phyloP scores from a whole-genome alignment of 768 basidiomycete genomes.

The Tricholoma terreum region DNA sequence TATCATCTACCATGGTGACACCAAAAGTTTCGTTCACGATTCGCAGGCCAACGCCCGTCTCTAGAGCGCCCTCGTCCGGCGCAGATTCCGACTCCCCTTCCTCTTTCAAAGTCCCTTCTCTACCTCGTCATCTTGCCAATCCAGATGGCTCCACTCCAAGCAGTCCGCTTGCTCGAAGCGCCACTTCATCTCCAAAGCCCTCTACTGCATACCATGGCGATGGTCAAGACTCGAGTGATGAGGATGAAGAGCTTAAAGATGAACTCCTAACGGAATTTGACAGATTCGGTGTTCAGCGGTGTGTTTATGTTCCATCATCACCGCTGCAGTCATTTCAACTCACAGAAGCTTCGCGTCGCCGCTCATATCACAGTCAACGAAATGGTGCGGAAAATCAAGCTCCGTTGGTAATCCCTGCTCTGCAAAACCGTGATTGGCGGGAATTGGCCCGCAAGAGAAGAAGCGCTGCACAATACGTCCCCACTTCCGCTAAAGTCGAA shows the following conservation, averaged over 20 bases:
- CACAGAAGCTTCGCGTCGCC: slow-evolving; percentile 50
- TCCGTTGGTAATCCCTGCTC: slow-evolving; percentile 82
- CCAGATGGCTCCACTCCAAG: slow-evolving; percentile 40
- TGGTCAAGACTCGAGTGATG: slow-evolving; percentile 54
- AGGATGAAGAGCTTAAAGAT: slow-evolving; percentile 56
- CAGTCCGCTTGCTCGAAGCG: slow-evolving; percentile 55
- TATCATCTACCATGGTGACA: slow-evolving; percentile 15
- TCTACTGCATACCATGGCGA: slow-evolving; percentile 23
- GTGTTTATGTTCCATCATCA: slow-evolving; percentile 42
- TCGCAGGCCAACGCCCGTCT: slow-evolving; percentile 70
- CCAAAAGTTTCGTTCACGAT: slow-evolving; percentile 79
- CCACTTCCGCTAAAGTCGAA: slow-evolving; percentile 51
- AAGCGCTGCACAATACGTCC: slow-evolving; percentile 55
- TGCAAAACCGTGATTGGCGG: slow-evolving; percentile 90
- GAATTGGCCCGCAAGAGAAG: slow-evolving; percentile 69
- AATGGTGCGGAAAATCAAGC: slow-evolving; percentile 45
- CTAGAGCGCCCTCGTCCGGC: slow-evolving; percentile 60
- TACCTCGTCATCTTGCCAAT: slow-evolving; percentile 55
- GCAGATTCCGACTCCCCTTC: slow-evolving; percentile 55
- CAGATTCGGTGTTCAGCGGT: slow-evolving; percentile 79
- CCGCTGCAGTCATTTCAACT: slow-evolving; percentile 60
- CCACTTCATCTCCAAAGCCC: slow-evolving; percentile 43
- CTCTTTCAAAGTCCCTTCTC: slow-evolving; percentile 53
- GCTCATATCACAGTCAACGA: slow-evolving; percentile 35
- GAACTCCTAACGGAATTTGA: slow-evolving; percentile 73